Evolutionary conservation across 1,284 basidiomycete species (phyloP), one percentile per base, ranked within the genome.

Genomic region (Trichosporon sp.): DNA sequence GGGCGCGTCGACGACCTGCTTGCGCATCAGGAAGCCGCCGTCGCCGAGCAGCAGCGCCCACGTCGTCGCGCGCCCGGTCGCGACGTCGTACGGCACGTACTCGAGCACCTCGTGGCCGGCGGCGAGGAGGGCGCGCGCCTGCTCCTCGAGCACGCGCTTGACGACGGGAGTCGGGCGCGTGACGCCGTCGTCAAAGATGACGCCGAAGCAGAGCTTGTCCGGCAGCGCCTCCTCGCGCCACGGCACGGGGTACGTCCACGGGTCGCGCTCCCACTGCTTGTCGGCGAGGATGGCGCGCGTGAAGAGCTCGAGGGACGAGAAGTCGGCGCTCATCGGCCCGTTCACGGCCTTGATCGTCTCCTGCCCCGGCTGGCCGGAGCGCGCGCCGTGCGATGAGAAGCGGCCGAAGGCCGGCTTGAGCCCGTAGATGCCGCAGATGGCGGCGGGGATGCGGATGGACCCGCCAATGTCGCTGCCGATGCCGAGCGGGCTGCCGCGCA

Each of bases 231-330:
- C 84, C 65, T 88, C 86, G 60, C 84, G 84, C 91, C 90, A 92
- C 1, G 85, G 84, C 75, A 89, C 88, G 29, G 85, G 83, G 12
- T 87, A 78, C 0, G 85, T 85, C 29, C 87, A 77, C 0, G 90
- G 89, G 74, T 92, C 91, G 68, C 82, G 85, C 13, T 86, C 77
- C 91, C 91, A 92, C 1, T 90, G 89, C 71, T 87, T 82, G 27
- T 83, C 75, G 60, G 83, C 66, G 15, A 72, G 65, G 13, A 77
- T 64, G 0, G 75, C 75, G 76, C 89, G 86, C 75, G 87, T 86
- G 80, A 91, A 91, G 0, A 83, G 73, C 75, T 88, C 89, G 38
- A 92, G 76, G 1, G 86, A 88, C 6, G 78, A 83, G 21, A 92
- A 71, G 27, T 85, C 87, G 35, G 82, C 84, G 3, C 87, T 83